Base-by-base conservation (phyloP, 306 rosid species). In the Crotalaria pallida region DNA sequence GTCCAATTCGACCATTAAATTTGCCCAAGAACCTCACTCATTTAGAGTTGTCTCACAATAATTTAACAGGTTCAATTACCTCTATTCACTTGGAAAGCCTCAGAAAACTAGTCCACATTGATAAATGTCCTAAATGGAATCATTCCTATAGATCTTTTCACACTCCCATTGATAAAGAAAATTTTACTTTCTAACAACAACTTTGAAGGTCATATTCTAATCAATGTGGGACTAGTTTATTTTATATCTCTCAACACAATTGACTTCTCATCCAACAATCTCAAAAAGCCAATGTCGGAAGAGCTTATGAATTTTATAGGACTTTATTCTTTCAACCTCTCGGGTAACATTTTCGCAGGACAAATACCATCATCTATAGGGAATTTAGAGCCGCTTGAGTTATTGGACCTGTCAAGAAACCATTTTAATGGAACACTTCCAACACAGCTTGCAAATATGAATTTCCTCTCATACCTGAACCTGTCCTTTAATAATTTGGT, bases 381-480 rank as follows among this genome's bases (percentile, higher is more conserved):
- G 1, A 78, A 80, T 4, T 9, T 86, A 49, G 17, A 8, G 10
- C 0, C 0, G 0, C 50, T 86, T 0, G 88, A 86, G 10, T 80
- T 84, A 5, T 69, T 86, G 33, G 88, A 83, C 75, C 58, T 83
- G 2, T 86, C 90, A 23, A 16, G 6, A 10, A 86, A 86, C 72
- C 0, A 49, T 3, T 29, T 86, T 3, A 40, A 1, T 0, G 86
- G 82, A 0, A 21, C 10, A 43, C 80, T 86, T 52, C 87, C 85
- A 0, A 0, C 4, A 6, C 51, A 59, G 2, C n/a, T 85, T 22
- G 65, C 59, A 21, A 16, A 0, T 21, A 66, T 85, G 17, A 57
- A 0, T 31, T 85, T 85, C 81, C 79, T 85, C 18, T 38, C 78
- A 7, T 6, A 1, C n/a, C 0, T 82, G 22, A 44, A 71, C 31